Percentiles rank a stretch among this genome's conserved stretches.
These are phyloP conservation scores for Skeletonema grethae DNA, from an alignment of 108 stramenopile genomes.

Conservation along the genomic window DNA sequence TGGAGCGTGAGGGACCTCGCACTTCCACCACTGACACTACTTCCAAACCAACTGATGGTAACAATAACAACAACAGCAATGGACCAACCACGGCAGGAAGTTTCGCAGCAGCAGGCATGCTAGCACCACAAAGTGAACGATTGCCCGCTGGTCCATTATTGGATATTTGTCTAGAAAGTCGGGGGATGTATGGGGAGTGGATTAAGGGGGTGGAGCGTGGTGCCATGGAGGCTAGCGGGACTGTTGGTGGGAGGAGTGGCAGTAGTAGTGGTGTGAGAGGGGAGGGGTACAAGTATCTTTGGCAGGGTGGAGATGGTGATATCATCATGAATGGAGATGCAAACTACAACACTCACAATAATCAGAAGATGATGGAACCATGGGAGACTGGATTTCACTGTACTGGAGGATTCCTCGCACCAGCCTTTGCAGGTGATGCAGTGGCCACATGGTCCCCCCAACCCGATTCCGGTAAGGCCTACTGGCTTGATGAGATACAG, in stretches of 20 bases:
- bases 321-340: not conserved
- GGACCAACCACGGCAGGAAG: constrained; percentile 42
- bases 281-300: constrained; percentile 61
- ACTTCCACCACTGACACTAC: not conserved
- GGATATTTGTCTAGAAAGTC: constrained; percentile 78
- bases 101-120: constrained; percentile 86
- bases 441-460: constrained; percentile 90
- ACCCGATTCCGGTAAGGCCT: constrained; percentile 55
- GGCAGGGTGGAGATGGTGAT: constrained; percentile 22
- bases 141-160: constrained; percentile 80
- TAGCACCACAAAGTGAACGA: constrained; percentile 90
- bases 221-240: constrained; percentile 56
- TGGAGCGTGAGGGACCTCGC: constrained; percentile 57
- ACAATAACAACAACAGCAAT: not conserved
- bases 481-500: constrained; percentile 85
- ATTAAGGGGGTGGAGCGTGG: constrained; percentile 61
- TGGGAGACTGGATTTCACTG: constrained; percentile 80
- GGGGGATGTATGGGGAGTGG: constrained; percentile 78
- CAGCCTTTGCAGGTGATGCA: constrained; percentile 90
- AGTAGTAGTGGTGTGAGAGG: not conserved
- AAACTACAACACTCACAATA: not conserved
- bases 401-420: constrained; percentile 91
- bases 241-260: not conserved
- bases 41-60: not conserved
- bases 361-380: constrained; percentile 33